phyloP scores from a whole-genome alignment of 306 rosid species.

The cucumber (Cucumis sativus) region Cucumber_9930_V3 NC_026659.2:26572001-26572500 shows the following conservation, averaged over 20 bases:
- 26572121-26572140: not conserved
- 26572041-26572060: not conserved
- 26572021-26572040: not conserved
- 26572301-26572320: not conserved
- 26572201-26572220: not conserved
- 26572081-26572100: not conserved
- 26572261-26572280: not conserved
- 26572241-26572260: not conserved
- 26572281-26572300: not conserved
- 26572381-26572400: not conserved
- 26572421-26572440: not conserved
- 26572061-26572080: not conserved
- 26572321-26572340: not conserved
- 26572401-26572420: not conserved
- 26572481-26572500: not conserved
- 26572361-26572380: not conserved
- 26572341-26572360: not conserved
- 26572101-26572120: not conserved
- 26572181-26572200: not conserved
- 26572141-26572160: not conserved
- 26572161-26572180: not conserved
- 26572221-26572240: not conserved
- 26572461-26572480: not conserved
- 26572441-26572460: not conserved
- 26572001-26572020: not conserved